Conservation (phyloP, 225 moss, liverwort and hornwort species). For the Neckera pumila region DNA sequence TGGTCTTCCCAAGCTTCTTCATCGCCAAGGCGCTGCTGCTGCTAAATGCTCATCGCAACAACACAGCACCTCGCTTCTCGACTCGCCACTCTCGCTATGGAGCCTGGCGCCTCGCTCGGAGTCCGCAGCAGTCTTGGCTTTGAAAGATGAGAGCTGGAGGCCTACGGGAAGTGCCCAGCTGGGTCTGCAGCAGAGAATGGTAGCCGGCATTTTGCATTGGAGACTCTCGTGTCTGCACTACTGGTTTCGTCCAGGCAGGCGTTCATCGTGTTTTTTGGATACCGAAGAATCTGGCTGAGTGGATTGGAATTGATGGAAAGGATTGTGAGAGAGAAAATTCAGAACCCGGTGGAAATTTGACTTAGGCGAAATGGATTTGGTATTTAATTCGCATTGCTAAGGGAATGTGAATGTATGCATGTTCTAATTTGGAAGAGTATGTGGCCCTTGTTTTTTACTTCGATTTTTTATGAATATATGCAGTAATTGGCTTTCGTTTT, state of each 20-base stretch:
- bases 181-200: constrained; percentile 5
- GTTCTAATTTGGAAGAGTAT: not conserved
- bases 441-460: not conserved
- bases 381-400: not conserved
- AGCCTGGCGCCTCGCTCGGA: not conserved
- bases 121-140: not conserved
- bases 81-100: not conserved
- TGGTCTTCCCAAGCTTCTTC: not conserved
- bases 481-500: not conserved
- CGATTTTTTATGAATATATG: not conserved
- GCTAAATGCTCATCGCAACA: not conserved
- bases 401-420: not conserved
- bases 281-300: not conserved
- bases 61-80: not conserved
- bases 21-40: not conserved
- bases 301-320: not conserved
- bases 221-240: not conserved
- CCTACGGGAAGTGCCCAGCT: not conserved
- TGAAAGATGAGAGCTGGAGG: not conserved
- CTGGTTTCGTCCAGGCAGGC: not conserved
- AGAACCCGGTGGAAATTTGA: not conserved
- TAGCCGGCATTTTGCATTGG: not conserved
- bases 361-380: not conserved
- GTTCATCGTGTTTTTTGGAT: not conserved
- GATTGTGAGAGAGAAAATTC: not conserved